Conservation (phyloP, 2,329 filamentous ascomycete genomes). For the Penicillium occitanis region DNA sequence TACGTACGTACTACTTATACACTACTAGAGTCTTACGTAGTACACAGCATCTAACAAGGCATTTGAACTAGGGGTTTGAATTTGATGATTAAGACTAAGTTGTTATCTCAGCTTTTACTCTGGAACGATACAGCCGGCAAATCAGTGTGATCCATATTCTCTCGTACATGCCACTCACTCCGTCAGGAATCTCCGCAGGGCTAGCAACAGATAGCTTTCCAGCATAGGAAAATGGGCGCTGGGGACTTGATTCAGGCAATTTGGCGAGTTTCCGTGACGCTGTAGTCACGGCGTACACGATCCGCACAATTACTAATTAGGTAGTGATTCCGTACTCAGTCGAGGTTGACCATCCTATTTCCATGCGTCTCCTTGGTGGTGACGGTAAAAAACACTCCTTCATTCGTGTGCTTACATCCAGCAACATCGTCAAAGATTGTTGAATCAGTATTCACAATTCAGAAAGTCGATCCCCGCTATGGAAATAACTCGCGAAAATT, state of each 20-base stretch:
- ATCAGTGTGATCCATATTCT: not conserved
- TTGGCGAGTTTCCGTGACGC: not conserved
- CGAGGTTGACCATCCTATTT: not conserved
- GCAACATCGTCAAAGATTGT: not conserved
- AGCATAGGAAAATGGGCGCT: not conserved
- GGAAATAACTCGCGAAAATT: not conserved
- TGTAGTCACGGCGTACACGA: not conserved
- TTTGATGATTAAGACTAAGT: not conserved
- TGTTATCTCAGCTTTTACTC: not conserved
- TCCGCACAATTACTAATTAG: not conserved
- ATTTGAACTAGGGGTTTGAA: not conserved
- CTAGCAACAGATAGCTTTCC: not conserved
- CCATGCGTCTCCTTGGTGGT: not conserved
- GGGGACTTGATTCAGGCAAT: not conserved
- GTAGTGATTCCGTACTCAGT: not conserved
- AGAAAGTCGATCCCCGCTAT: not conserved
- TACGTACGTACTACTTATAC: not conserved
- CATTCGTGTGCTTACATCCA: not conserved
- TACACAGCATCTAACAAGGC: not conserved
- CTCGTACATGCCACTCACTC: not conserved
- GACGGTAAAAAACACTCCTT: not conserved
- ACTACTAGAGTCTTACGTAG: not conserved
- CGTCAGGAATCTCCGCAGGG: not conserved
- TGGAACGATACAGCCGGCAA: constrained; percentile 1
- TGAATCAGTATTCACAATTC: not conserved